Conservation (phyloP, 768 basidiomycete genomes). For the Tricholoma hemisulphureum region DNA sequence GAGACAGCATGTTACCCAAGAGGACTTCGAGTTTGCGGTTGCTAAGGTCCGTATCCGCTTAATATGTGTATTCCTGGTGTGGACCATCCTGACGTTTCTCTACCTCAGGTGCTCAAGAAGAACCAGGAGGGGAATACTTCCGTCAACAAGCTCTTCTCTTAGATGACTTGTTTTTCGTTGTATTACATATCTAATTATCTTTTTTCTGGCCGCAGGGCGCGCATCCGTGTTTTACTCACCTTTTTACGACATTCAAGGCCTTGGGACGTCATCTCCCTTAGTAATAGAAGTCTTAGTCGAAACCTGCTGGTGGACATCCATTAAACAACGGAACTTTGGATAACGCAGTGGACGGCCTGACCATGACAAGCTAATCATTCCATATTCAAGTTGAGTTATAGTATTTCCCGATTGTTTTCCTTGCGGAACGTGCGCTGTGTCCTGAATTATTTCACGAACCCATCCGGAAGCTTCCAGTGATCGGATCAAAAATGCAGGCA, state of each 20-base stretch:
- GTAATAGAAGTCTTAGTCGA: too few species aligned
- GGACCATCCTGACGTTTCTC: conserved; percentile 1
- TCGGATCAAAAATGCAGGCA: neutral
- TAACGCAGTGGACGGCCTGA: too few species aligned
- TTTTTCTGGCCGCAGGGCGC: neutral
- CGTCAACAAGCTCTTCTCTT: conserved; percentile 92
- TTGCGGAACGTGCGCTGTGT: too few species aligned
- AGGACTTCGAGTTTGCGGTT: conserved; percentile 98
- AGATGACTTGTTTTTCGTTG: conserved; percentile 27
- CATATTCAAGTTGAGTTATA: too few species aligned
- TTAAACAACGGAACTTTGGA: too few species aligned
- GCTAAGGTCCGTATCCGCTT: conserved; percentile 67
- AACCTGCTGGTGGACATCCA: too few species aligned
- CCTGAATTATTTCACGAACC: neutral
- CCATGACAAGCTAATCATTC: too few species aligned
- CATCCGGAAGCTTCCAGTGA: neutral
- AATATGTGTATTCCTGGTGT: neutral
- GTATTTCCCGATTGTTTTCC: too few species aligned
- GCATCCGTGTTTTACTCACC: neutral
- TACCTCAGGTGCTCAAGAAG: conserved; percentile 79
- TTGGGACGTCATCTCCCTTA: neutral
- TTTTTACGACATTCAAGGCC: too few species aligned
- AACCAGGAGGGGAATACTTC: conserved; percentile 94
- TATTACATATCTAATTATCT: conserved; percentile 9
- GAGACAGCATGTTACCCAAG: conserved; percentile 95